Percentiles rank a stretch among this genome's conserved stretches.
Conservation (phyloP, 192 early-diverging fungal genomes). For the Entophlyctis luteolus region DNA sequence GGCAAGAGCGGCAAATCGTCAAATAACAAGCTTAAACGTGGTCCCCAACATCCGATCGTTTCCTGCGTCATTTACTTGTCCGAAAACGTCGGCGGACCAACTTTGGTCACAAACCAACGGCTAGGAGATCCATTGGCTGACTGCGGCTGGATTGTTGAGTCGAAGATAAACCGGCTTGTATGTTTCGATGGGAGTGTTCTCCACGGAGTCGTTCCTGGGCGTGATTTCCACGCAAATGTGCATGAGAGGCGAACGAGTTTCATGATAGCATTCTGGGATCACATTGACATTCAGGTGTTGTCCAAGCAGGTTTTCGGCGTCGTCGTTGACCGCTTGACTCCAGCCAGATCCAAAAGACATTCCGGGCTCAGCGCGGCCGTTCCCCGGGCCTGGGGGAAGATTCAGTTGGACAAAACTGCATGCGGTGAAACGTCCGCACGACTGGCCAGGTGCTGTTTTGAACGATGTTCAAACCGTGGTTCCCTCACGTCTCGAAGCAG, state of each 20-base stretch:
- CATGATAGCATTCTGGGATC: constrained; percentile 39
- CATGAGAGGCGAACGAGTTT: constrained; percentile 23
- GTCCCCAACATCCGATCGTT: constrained; percentile 32
- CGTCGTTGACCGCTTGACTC: not conserved
- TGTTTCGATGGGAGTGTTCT: constrained; percentile 33
- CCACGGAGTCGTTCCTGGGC: constrained; percentile 37
- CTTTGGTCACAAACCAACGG: constrained; percentile 35
- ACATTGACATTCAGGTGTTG: constrained; percentile 16
- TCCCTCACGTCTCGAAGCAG: not conserved
- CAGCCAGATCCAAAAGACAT: constrained; percentile 9
- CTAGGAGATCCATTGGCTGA: constrained; percentile 30
- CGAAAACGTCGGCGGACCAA: constrained; percentile 31
- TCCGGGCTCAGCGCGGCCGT: constrained; percentile 20
- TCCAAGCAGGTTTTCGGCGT: not conserved
- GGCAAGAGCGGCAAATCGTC: not conserved
- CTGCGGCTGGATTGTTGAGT: constrained; percentile 51
- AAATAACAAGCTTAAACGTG: constrained; percentile 5
- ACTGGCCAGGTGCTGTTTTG: constrained; percentile 4
- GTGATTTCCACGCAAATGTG: not conserved
- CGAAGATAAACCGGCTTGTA: constrained; percentile 44
- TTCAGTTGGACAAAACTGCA: constrained; percentile 14
- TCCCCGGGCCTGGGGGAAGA: too few species aligned
- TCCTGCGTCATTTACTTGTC: constrained; percentile 26
- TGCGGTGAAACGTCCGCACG: not conserved
- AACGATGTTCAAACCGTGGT: not conserved